Conservation (phyloP, 2,329 filamentous ascomycete genomes). For the Penicillium sclerotiorum region DNA sequence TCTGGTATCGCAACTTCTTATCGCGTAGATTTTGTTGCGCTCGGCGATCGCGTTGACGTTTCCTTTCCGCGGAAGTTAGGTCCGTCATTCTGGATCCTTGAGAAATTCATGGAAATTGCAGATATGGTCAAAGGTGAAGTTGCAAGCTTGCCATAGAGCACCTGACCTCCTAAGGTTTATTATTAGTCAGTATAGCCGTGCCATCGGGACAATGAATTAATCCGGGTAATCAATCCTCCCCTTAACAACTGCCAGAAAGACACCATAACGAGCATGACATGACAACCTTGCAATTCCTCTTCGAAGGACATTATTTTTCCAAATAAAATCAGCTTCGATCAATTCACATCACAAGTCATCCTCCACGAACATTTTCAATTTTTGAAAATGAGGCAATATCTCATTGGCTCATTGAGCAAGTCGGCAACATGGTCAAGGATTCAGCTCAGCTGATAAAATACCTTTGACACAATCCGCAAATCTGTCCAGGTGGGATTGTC, state of each 20-base stretch:
- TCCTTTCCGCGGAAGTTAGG: conserved; percentile 16
- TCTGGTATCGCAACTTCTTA: conserved; percentile 24
- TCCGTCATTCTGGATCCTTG: conserved; percentile 7
- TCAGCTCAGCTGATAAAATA: too few species aligned
- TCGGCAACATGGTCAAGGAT: too few species aligned
- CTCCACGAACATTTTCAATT: too few species aligned
- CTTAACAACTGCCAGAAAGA: too few species aligned
- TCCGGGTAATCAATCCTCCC: background rate
- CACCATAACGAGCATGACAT: too few species aligned
- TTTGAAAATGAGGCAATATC: too few species aligned
- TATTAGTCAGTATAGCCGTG: background rate
- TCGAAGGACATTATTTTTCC: too few species aligned
- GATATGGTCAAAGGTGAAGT: background rate
- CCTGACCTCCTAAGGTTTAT: background rate
- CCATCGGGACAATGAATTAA: background rate
- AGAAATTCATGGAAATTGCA: too few species aligned
- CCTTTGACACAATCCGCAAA: background rate
- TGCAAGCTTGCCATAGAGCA: background rate
- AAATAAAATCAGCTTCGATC: too few species aligned
- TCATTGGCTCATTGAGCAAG: too few species aligned
- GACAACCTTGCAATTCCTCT: too few species aligned
- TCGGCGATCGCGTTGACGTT: conserved; percentile 30
- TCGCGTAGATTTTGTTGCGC: conserved; percentile 31
- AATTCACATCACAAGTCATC: too few species aligned
- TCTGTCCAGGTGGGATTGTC: background rate